These are phyloP conservation scores for Orbilia javanica DNA, from an alignment of 2,329 filamentous ascomycete genomes.

Conservation along the genomic window DNA sequence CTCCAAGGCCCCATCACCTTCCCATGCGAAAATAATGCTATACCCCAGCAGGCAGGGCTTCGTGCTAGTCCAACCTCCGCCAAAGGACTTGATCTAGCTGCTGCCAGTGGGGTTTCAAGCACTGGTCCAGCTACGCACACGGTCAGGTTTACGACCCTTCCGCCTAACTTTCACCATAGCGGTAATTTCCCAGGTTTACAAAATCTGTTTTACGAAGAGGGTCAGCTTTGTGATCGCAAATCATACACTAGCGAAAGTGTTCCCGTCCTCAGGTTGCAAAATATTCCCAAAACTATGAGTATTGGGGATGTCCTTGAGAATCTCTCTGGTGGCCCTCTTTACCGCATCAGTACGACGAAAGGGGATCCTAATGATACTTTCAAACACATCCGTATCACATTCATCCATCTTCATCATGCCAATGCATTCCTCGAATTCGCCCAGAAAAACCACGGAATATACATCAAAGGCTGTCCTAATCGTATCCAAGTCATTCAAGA, in stretches of 20 bases:
- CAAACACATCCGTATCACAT: conserved; percentile 27
- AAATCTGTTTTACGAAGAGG: not conserved
- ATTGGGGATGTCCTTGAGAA: conserved; percentile 6
- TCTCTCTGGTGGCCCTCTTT: conserved; percentile 47
- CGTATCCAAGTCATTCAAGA: conserved; percentile 35
- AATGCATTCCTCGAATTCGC: conserved; percentile 24
- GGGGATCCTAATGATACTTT: not conserved
- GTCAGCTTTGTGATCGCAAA: conserved; percentile 12
- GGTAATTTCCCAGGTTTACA: conserved; percentile 17
- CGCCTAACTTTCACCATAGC: conserved; percentile 28
- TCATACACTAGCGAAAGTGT: conserved; percentile 24
- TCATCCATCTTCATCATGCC: conserved; percentile 41
- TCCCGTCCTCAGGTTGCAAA: conserved; percentile 19
- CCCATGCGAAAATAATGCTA: not conserved
- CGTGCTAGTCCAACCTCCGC: not conserved
- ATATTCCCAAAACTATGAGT: conserved; percentile 29
- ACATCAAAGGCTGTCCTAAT: conserved; percentile 19
- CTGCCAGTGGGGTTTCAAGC: not conserved
- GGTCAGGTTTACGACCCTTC: conserved; percentile 7
- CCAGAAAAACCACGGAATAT: conserved; percentile 25
- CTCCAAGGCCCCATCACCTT: not conserved
- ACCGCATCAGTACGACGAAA: conserved; percentile 20
- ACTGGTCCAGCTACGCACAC: not conserved
- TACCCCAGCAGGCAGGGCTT: not conserved
- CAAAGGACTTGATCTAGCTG: not conserved